Conservation (phyloP, 2,329 filamentous ascomycete species). For the Fusarium sulawesiense region DNA sequence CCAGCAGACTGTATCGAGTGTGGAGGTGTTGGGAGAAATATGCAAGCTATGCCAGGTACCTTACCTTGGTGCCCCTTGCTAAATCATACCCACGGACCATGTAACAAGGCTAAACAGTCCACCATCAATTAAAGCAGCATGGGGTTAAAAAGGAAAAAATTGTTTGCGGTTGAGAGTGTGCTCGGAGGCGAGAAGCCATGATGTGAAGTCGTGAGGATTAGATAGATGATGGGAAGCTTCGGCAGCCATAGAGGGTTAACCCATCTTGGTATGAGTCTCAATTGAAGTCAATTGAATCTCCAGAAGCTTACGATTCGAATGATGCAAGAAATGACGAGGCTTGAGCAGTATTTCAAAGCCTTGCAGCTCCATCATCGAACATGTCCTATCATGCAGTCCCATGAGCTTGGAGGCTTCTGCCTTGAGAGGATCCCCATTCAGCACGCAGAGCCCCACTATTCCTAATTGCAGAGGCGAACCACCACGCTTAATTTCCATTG, state of each 20-base stretch:
- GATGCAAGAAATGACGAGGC: constrained; percentile 35
- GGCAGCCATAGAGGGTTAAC: neutral
- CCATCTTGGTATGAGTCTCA: neutral
- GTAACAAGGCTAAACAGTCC: constrained; percentile 17
- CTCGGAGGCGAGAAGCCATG: constrained; percentile 32
- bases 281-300: constrained; percentile 43
- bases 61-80: constrained; percentile 38
- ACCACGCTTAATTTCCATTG: constrained; percentile 14
- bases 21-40: constrained; percentile 35
- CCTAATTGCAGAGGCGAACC: constrained; percentile 19
- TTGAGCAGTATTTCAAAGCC: constrained; percentile 30
- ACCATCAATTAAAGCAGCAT: constrained; percentile 40
- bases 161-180: constrained; percentile 37
- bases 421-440: constrained; percentile 38
- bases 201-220: constrained; percentile 42
- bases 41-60: constrained; percentile 39
- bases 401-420: constrained; percentile 41
- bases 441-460: constrained; percentile 18
- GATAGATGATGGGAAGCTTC: constrained; percentile 32
- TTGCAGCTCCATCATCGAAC: constrained; percentile 41
- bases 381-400: constrained; percentile 46
- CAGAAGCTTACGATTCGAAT: constrained; percentile 6
- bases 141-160: constrained; percentile 31
- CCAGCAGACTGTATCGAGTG: constrained; percentile 36
- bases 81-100: constrained; percentile 36